These are phyloP conservation scores for Plasmopara muralis DNA, from an alignment of 352 stramenopile species.

Conservation along the genomic window DNA sequence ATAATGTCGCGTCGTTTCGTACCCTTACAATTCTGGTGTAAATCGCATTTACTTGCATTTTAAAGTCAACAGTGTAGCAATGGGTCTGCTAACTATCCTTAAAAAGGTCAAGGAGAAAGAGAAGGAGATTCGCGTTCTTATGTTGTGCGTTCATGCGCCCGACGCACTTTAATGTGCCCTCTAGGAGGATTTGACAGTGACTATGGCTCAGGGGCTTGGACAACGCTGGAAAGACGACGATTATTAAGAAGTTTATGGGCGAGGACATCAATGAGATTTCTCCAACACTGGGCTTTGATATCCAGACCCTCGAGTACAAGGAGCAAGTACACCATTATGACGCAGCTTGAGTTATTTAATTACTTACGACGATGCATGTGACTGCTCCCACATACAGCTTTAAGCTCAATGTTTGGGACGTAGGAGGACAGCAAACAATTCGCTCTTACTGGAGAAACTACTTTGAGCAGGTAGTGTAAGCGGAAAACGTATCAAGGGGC, in stretches of 20 bases:
- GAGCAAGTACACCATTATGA: constrained; percentile 29
- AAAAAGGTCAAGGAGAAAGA: constrained; percentile 99
- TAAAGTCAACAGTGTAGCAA: constrained; percentile 24
- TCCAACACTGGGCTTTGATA: constrained; percentile 98
- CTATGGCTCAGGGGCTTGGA: constrained; percentile 83
- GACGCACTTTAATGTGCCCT: not conserved
- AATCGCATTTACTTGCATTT: not conserved
- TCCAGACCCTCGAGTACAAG: constrained; percentile 97
- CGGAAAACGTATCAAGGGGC: not conserved
- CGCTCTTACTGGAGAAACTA: constrained; percentile 99
- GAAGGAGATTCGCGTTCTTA: constrained; percentile 97
- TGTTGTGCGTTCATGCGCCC: constrained; percentile 72
- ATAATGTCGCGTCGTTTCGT: constrained; percentile 16
- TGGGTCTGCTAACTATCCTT: constrained; percentile 91
- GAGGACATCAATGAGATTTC: constrained; percentile 96
- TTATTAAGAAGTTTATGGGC: constrained; percentile 96
- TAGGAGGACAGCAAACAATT: constrained; percentile 99
- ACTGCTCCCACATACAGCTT: constrained; percentile 63
- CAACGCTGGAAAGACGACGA: constrained; percentile 99
- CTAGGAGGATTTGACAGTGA: too few species aligned
- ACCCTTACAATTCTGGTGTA: constrained; percentile 6
- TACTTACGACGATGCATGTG: not conserved
- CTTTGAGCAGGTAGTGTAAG: constrained; percentile 86
- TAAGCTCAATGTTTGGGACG: constrained; percentile 98
- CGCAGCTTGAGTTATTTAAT: not conserved